Conservation (phyloP, 371 early-diverging fungal genomes). For the Mortierella sp. region DNA sequence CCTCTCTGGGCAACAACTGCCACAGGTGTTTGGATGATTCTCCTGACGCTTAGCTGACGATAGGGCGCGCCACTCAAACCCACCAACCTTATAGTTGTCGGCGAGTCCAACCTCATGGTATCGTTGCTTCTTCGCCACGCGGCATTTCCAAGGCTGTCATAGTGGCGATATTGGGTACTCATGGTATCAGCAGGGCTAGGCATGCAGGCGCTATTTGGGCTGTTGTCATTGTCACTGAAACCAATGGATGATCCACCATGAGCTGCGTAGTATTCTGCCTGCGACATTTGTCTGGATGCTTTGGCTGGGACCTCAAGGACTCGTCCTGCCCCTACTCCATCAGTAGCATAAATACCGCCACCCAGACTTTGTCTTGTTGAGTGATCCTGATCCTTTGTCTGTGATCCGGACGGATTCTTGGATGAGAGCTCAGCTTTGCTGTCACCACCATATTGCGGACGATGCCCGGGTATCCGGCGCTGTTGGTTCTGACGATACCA, state of each 20-base stretch:
- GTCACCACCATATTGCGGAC: too few species aligned
- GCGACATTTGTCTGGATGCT: constrained; percentile 37
- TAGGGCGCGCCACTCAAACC: constrained; percentile 7
- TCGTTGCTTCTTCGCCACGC: not conserved
- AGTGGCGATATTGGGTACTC: too few species aligned
- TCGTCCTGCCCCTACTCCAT: constrained; percentile 4
- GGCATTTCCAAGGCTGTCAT: not conserved
- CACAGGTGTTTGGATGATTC: not conserved
- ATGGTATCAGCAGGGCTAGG: too few species aligned
- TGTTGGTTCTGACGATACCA: not conserved
- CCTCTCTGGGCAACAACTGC: not conserved
- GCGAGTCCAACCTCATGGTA: not conserved
- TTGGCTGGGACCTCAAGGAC: constrained; percentile 25
- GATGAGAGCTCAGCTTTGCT: too few species aligned
- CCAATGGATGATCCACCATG: constrained; percentile 1
- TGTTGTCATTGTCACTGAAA: not conserved
- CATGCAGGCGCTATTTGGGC: not conserved
- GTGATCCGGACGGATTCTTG: too few species aligned
- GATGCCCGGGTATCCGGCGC: not conserved
- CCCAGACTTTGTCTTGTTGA: too few species aligned
- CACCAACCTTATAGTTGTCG: constrained; percentile 14
- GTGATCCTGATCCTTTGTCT: too few species aligned
- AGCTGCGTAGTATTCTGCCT: constrained; percentile 43
- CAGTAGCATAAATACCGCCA: not conserved
- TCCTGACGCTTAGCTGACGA: not conserved